phyloP scores from a whole-genome alignment of 495 filamentous ascomycete species.

The Neurospora discreta region DNA sequence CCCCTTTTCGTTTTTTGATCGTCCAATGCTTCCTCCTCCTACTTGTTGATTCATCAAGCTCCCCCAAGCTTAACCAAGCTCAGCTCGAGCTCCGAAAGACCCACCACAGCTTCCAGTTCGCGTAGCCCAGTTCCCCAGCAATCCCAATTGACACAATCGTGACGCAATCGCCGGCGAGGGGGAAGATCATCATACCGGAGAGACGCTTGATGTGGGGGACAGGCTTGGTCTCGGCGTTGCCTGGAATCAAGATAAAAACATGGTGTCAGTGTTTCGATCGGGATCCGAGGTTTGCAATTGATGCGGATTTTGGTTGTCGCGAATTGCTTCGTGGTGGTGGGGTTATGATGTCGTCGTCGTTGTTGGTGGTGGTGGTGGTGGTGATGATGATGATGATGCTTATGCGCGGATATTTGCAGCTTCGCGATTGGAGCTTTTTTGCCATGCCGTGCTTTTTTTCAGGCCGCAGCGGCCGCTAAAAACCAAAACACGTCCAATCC shows the following conservation, averaged over 20 bases:
- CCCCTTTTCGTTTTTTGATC: background rate
- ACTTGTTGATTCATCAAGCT: background rate
- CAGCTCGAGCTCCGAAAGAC: background rate
- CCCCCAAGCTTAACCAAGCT: background rate
- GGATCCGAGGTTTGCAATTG: background rate
- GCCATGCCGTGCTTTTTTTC: constrained; percentile 1
- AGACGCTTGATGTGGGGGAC: constrained; percentile 16
- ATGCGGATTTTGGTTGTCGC: background rate
- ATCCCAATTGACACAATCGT: constrained; percentile 6
- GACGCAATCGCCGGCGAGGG: background rate
- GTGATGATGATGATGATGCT: background rate
- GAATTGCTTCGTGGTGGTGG: background rate
- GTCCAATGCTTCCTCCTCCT: background rate
- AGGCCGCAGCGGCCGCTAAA: background rate
- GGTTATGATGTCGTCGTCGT: background rate
- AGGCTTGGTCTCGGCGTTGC: constrained; percentile 16
- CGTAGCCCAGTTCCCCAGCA: background rate
- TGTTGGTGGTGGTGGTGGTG: background rate
- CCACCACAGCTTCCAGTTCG: background rate
- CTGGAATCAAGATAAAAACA: constrained; percentile 1
- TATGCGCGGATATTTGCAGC: constrained; percentile 13
- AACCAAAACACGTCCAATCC: background rate
- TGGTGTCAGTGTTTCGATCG: constrained; percentile 1
- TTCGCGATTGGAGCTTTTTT: constrained; percentile 3
- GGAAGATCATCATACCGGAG: constrained; percentile 17